These are phyloP conservation scores for Russula abietina DNA, from an alignment of 768 basidiomycete species.

Conservation along the genomic window DNA sequence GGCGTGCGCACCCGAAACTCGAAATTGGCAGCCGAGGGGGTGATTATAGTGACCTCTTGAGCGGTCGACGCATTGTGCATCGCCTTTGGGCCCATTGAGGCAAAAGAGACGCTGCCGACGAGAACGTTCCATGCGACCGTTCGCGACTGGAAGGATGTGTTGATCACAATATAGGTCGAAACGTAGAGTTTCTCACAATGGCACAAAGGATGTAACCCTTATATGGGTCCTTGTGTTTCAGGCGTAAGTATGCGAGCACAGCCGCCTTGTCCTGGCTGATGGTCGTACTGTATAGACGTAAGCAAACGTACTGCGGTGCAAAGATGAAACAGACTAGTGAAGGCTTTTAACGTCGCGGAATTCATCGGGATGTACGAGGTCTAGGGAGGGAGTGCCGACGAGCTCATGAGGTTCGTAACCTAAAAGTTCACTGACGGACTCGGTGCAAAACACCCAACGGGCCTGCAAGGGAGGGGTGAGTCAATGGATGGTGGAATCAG, in stretches of 20 bases:
- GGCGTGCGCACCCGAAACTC: constrained; percentile 39
- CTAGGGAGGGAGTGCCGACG: constrained; percentile 59
- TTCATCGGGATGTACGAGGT: constrained; percentile 80
- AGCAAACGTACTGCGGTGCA: not conserved
- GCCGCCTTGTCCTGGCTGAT: constrained; percentile 77
- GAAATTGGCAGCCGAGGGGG: constrained; percentile 42
- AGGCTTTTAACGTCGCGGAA: constrained; percentile 56
- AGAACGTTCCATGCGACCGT: constrained; percentile 69
- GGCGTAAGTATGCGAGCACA: constrained; percentile 67
- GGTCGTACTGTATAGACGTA: constrained; percentile 48
- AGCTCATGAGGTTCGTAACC: constrained; percentile 72
- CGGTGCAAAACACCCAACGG: constrained; percentile 61
- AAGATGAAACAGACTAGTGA: constrained; percentile 50
- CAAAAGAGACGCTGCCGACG: constrained; percentile 75
- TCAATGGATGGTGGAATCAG: not conserved
- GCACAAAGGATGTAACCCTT: constrained; percentile 71
- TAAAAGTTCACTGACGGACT: constrained; percentile 63
- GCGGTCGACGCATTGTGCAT: constrained; percentile 79
- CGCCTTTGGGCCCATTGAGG: constrained; percentile 65
- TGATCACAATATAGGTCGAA: not conserved
- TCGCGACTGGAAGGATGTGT: constrained; percentile 37
- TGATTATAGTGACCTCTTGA: constrained; percentile 71
- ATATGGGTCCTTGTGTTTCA: constrained; percentile 74
- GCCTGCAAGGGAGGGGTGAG: constrained; percentile 37
- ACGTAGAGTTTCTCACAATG: constrained; percentile 45